Conservation (phyloP, 1,139 yeast species). For the Suhomyces panamericanus region DNA sequence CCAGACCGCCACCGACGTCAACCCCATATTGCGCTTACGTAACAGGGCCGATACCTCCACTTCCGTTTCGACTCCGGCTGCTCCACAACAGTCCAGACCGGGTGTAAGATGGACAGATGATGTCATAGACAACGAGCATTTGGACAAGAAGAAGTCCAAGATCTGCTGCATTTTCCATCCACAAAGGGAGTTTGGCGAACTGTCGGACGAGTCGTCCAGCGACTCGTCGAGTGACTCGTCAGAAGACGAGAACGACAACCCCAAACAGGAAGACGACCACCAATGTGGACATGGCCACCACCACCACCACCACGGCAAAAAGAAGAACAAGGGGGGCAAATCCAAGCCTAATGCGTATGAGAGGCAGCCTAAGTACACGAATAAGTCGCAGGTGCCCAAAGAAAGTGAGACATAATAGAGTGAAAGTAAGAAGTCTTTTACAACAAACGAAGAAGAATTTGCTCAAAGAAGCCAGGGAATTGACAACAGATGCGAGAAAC, state of each 20-base stretch:
- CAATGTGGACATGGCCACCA: constrained; percentile 11
- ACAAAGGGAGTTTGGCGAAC: constrained; percentile 58
- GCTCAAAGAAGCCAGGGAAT: no score
- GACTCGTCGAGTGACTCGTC: constrained; percentile 38
- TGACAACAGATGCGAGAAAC: no score
- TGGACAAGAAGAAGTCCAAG: constrained; percentile 86
- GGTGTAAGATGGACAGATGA: constrained; percentile 82
- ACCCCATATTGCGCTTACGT: constrained; percentile 16
- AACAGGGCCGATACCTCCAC: neutral
- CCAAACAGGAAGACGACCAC: constrained; percentile 6
- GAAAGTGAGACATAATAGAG: neutral
- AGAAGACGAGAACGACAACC: constrained; percentile 11
- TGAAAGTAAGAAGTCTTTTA: no score
- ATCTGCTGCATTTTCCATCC: constrained; percentile 97
- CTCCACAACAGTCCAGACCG: constrained; percentile 24
- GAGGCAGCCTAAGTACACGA: constrained; percentile 62
- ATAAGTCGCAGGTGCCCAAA: constrained; percentile 21
- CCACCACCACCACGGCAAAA: constrained; percentile 1
- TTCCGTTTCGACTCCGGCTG: neutral
- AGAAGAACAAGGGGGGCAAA: constrained; percentile 10
- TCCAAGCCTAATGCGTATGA: constrained; percentile 73
- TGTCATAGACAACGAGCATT: constrained; percentile 83
- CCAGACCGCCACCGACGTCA: constrained; percentile 7
- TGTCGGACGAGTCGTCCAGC: constrained; percentile 30
- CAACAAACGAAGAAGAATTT: no score